These are phyloP conservation scores for Exophiala aquamarina DNA, from an alignment of 2,329 filamentous ascomycete species.

Conservation along the genomic window DNA sequence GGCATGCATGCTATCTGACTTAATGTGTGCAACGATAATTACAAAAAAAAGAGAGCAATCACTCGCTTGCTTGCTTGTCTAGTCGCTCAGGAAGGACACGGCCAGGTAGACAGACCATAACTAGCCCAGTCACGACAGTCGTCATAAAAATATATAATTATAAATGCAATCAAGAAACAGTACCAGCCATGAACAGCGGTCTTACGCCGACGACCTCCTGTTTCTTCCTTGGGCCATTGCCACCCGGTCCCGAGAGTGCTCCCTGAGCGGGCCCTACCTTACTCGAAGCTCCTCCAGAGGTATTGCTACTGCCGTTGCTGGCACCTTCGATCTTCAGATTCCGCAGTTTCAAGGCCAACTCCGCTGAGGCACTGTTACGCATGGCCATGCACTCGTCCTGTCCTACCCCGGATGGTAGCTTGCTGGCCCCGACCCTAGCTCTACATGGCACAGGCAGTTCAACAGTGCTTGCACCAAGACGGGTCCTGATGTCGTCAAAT, in stretches of 20 bases:
- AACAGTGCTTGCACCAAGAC: constrained; percentile 22
- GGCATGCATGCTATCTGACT: too few relatives aligned
- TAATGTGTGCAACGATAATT: too few relatives aligned
- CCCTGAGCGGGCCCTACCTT: too few relatives aligned
- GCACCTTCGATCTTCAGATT: constrained; percentile 12
- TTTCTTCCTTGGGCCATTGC: constrained; percentile 10
- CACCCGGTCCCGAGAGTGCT: too few relatives aligned
- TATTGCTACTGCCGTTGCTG: too few relatives aligned
- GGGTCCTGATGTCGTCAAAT: constrained; percentile 68
- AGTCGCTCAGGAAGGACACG: too few relatives aligned
- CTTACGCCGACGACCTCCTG: constrained; percentile 17
- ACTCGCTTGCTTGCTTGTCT: too few relatives aligned
- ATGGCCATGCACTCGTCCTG: constrained; percentile 9
- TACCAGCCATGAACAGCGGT: constrained; percentile 19
- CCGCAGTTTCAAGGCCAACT: constrained; percentile 10
- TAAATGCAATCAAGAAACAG: constrained; percentile 16
- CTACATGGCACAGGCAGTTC: constrained; percentile 18
- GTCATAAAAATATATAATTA: too few relatives aligned
- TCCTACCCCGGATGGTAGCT: background rate
- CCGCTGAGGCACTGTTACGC: background rate
- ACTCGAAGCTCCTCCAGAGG: too few relatives aligned
- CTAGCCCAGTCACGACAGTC: too few relatives aligned
- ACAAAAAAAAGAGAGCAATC: too few relatives aligned
- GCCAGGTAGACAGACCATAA: too few relatives aligned
- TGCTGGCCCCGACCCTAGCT: background rate